Base-by-base conservation (phyloP, 1,284 basidiomycete species). In the Rhodotorula sp. region DNA sequence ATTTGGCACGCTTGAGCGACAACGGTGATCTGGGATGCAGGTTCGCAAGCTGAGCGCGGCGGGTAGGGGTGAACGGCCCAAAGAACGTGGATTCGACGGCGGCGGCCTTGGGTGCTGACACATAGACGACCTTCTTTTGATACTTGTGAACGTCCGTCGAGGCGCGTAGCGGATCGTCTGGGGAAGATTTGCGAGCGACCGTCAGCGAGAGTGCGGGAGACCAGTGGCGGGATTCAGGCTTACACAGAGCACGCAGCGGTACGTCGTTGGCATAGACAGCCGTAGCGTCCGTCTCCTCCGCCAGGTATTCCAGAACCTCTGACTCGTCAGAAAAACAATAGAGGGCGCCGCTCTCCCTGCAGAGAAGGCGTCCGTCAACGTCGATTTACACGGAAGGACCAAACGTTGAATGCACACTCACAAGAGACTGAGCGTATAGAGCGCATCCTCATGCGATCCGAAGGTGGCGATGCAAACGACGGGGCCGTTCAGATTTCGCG, bases 21-120 rank as follows among this genome's bases (percentile, higher is more conserved):
- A 67, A 46, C 6, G 30, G 26, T 6, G 46, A 10, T 20, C 58
- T 53, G 33, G 44, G 60, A 15, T 55, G 66, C 24, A 60, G 46
- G n/a, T 37, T 54, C 12, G 44, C 15, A 46, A 51, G 24, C 37
- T 10, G n/a, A 51, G 46, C 8, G 60, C 55, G 49, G 29, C 60
- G 61, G 2, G 66, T 33, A 8, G 66, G 54, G 5, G 66, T 67
- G 66, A 67, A 67, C 3, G 66, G 66, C 5, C 60, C 66, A 46
- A 67, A 67, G 45, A 57, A n/a, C n/a, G 37, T 22, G 4, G 37
- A 8, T 6, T 33, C n/a, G 22, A 24, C 10, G 63, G 33, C 20
- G 10, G 66, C 3, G 30, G 33, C 14, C 14, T 44, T 10, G 30
- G 60, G 42, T 6, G 60, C 6, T 24, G 37, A 33, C 46, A 59